These are phyloP conservation scores for Exutisphaerella laricina DNA, from an alignment of 2,329 filamentous ascomycete species.

Conservation along the genomic window DNA sequence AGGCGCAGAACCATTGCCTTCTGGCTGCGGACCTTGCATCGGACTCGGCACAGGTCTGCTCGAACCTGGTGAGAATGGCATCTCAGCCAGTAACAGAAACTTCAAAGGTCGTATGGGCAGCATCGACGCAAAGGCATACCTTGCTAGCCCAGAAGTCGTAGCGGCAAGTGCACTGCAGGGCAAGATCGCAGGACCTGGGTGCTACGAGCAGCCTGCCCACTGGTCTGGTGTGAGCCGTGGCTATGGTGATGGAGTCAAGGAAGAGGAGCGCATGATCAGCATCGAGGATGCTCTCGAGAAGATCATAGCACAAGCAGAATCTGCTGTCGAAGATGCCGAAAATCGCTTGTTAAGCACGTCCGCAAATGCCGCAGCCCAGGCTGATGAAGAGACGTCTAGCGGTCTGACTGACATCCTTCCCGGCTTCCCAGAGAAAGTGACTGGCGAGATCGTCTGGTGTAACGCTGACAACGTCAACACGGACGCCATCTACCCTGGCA, in stretches of 20 bases:
- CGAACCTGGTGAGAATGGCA: slow-evolving; percentile 79
- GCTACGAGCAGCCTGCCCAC: slow-evolving; percentile 67
- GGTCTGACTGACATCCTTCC: slow-evolving; percentile 66
- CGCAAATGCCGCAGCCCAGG: slow-evolving; percentile 29
- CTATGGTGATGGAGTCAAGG: slow-evolving; percentile 62
- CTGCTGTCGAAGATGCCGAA: slow-evolving; percentile 52
- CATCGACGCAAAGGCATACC: slow-evolving; percentile 72
- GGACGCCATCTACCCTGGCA: slow-evolving; percentile 85
- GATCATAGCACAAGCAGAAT: slow-evolving; percentile 63
- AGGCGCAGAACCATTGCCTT: slow-evolving; percentile 65
- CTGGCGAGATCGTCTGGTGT: slow-evolving; percentile 82
- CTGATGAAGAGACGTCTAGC: slow-evolving; percentile 27
- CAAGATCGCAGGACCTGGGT: slow-evolving; percentile 68
- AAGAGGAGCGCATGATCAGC: slow-evolving; percentile 59
- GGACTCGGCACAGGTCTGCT: slow-evolving; percentile 75
- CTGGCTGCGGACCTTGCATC: slow-evolving; percentile 80
- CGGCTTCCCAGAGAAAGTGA: slow-evolving; percentile 77
- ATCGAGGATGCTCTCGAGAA: slow-evolving; percentile 67
- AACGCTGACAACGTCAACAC: slow-evolving; percentile 87
- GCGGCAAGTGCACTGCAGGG: slow-evolving; percentile 78
- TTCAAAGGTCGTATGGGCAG: slow-evolving; percentile 89
- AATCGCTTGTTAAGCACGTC: slow-evolving; percentile 37
- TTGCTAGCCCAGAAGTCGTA: slow-evolving; percentile 84
- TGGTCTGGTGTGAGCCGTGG: slow-evolving; percentile 63
- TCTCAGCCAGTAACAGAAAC: slow-evolving; percentile 78